Base-by-base conservation (phyloP, 2,329 filamentous ascomycete species). In the Hypomyces rosellus region DNA sequence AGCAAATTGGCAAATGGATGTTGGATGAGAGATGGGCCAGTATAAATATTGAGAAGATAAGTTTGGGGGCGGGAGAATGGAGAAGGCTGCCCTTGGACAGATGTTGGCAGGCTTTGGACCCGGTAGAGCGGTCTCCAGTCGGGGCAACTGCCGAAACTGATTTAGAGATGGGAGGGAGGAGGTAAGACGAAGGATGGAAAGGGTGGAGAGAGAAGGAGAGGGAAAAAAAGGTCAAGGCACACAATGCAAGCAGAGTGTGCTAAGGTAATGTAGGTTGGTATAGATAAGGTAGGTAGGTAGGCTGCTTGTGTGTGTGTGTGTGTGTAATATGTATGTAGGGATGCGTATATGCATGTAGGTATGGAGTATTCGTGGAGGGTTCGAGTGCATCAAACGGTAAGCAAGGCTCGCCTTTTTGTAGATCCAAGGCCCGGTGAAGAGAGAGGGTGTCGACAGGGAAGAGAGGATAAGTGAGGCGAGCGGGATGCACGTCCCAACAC, bases 131-230 rank as follows among this genome's bases (percentile, higher is more conserved):
- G 37, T 40, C 44, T 41, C 46, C 36, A 38, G 42, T 52, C 50
- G 43, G 45, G 36, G 45, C 48, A 50, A 53, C 20, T 53, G 51
- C 48, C 51, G 51, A 49, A 50, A 39, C 30, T 25, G 20, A 25
- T 42, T 18, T 42, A 18, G 40, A 42, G 40, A 42, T 16, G 40
- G 20, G 40, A 18, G 16, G 40, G 20, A 20, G 20, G n/a, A 22
- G 8, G 40, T 16, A 18, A 42, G 40, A 42, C 4, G 20, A 18
- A 16, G 36, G 36, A 5, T n/a, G 36, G 36, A 25, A 9, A 22
- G 18, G 33, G 16, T 14, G 13, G 16, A 25, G 33, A 20, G 4
- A 46, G 33, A 38, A n/a, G 25, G 20, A 34, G 37, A 18, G 9
- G n/a, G n/a, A 18, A 37, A 42, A 13, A 25, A 36, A 14, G 15